Base-by-base conservation (phyloP, 768 basidiomycete genomes). In the Lactarius hengduanensis region DNA sequence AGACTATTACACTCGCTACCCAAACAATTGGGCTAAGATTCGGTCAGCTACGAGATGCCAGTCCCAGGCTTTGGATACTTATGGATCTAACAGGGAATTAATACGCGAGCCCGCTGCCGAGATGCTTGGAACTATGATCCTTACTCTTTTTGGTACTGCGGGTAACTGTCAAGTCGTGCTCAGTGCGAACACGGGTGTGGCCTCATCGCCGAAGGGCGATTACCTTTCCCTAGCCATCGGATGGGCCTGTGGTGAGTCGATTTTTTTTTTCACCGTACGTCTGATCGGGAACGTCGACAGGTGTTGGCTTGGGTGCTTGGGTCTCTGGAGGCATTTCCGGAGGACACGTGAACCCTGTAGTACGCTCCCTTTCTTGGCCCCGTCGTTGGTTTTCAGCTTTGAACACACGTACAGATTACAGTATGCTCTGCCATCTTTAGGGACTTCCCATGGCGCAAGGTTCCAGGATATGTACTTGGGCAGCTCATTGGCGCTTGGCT, bases 381-480 rank as follows among this genome's bases (percentile, higher is more conserved):
- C 32, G 13, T 61, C 10, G 38, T 40, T 30, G 3, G 28, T 26
- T 9, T 32, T 6, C 4, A 18, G 28, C 38, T 62, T 38, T 18
- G 32, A 43, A 32, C 20, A 28, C 18, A 20, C 1, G 9, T 22
- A 34, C 38, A 88, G 87, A 81, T 92, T 30, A 94, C 92, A 20
- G 75, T 94, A 59, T 81, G 85, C 16, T 72, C 92, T 55, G 89
- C 89, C 4, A 78, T 84, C 2, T 86, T 86, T 74, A 85, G 91
- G 68, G 82, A 81, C 56, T 92, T 94, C 76, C 90, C 92, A 0
- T 89, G 89, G 88, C 82, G 80, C 70, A 93, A 93, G 73, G 92
- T 92, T 0, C 92, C 92, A 0, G 80, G 71, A 26, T 92, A 86
- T 73, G 82, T 89, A 56, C 72, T 85, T 58, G 82, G 86, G 0